Percentiles rank a stretch among this genome's conserved stretches.
Evolutionary conservation across 73 alveolate species (phyloP).

Genomic region (Paramecium biaurelia): DNA sequence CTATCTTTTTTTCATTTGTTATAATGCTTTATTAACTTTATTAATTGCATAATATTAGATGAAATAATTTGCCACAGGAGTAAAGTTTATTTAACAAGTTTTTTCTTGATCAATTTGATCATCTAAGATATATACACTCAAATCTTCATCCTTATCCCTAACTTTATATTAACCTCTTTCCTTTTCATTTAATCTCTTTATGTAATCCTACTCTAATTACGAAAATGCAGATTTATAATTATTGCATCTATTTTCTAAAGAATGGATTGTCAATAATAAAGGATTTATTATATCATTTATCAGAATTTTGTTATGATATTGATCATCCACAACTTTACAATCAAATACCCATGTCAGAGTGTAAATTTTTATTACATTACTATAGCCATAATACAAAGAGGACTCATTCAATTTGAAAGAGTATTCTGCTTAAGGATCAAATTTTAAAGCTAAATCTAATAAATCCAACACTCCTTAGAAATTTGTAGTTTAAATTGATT

Average conservation of each 20-base stretch:
- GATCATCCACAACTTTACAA: not conserved
- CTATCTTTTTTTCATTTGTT: not conserved
- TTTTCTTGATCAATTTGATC: not conserved
- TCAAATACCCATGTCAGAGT: slow-evolving; percentile 37
- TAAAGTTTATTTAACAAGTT: not conserved
- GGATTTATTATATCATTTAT: not conserved
- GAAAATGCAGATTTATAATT: not conserved
- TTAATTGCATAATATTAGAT: not conserved
- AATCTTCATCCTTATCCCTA: slow-evolving; percentile 1
- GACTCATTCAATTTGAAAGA: not conserved
- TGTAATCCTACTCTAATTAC: not conserved
- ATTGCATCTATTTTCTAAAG: slow-evolving; percentile 14
- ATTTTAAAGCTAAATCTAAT: slow-evolving; percentile 37
- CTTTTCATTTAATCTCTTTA: slow-evolving; percentile 20
- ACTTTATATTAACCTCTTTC: slow-evolving; percentile 1
- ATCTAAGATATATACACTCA: not conserved
- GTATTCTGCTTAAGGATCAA: slow-evolving; percentile 33
- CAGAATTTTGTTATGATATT: not conserved
- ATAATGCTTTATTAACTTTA: not conserved
- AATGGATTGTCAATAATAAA: not conserved
- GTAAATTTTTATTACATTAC: not conserved
- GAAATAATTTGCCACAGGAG: not conserved
- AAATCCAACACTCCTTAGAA: not conserved
- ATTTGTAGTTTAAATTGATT: slow-evolving; percentile 20
- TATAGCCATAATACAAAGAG: not conserved